These are phyloP conservation scores for Hypoxylon sp. DNA, from an alignment of 2,329 filamentous ascomycete species.

Conservation along the genomic window DNA sequence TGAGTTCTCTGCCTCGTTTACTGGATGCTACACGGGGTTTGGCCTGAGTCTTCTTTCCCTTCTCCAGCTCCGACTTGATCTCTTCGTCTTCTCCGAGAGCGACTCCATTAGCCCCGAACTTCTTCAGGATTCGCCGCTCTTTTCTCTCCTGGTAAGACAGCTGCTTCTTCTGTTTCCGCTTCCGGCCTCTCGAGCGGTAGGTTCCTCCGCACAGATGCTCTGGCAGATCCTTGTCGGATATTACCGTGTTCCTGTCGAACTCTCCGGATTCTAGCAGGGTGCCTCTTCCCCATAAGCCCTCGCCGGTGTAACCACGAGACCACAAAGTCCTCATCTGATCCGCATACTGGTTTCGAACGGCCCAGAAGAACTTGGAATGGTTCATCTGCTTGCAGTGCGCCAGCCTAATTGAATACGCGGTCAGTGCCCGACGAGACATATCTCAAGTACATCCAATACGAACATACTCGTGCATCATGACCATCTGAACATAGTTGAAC, in stretches of 20 bases:
- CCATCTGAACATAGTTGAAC: slow-evolving; percentile 88
- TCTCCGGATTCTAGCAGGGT: slow-evolving; percentile 70
- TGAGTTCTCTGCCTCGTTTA: slow-evolving; percentile 78
- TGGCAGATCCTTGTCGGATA: slow-evolving; percentile 68
- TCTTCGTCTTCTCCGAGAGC: slow-evolving; percentile 77
- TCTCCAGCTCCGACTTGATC: slow-evolving; percentile 74
- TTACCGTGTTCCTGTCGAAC: slow-evolving; percentile 67
- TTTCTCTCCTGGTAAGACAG: slow-evolving; percentile 79
- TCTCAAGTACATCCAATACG: no score
- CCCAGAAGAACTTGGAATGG: slow-evolving; percentile 85
- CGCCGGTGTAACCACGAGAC: slow-evolving; percentile 78
- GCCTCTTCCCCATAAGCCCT: slow-evolving; percentile 86
- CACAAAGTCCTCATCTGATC: slow-evolving; percentile 78
- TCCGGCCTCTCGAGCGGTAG: slow-evolving; percentile 72
- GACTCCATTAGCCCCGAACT: slow-evolving; percentile 79
- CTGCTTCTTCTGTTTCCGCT: slow-evolving; percentile 64
- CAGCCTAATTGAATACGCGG: slow-evolving; percentile 59
- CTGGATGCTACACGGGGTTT: slow-evolving; percentile 82
- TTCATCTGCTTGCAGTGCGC: slow-evolving; percentile 95
- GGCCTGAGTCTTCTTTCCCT: slow-evolving; percentile 70
- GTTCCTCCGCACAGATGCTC: slow-evolving; percentile 86
- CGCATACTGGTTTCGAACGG: slow-evolving; percentile 79
- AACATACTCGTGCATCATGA: slow-evolving; percentile 86
- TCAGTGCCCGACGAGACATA: slow-evolving; percentile 17
- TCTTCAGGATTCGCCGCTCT: slow-evolving; percentile 77